Percentiles rank a stretch among this genome's conserved stretches.
phyloP scores from a whole-genome alignment of 441 rosid species.

The Geranium incanum region DNA sequence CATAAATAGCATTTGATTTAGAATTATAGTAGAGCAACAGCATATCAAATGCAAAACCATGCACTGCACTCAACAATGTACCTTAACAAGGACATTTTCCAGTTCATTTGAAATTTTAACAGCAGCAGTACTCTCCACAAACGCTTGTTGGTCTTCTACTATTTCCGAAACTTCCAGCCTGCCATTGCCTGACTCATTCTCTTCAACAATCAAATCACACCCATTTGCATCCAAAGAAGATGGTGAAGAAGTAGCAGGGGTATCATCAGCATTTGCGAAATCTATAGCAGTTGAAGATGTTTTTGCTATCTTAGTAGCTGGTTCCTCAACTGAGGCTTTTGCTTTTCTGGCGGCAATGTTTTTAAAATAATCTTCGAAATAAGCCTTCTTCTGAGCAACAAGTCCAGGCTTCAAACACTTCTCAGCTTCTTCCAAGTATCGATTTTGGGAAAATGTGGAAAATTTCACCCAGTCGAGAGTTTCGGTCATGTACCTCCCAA shows the following conservation, averaged over 20 bases:
- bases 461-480: conserved; percentile 84
- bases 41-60: conserved; percentile 9
- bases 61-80: conserved; percentile 19
- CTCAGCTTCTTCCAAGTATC: conserved; percentile 83
- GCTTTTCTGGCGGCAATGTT: conserved; percentile 61
- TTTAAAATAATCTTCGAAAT: conserved; percentile 80
- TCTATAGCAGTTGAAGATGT: conserved; percentile 22
- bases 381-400: conserved; percentile 88
- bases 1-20: conserved; percentile 11
- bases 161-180: conserved; percentile 21
- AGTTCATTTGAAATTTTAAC: conserved; percentile 25
- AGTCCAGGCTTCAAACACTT: conserved; percentile 77
- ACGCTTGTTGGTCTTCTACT: conserved; percentile 17
- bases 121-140: conserved; percentile 16
- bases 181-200: conserved; percentile 14
- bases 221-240: conserved; percentile 16
- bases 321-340: conserved; percentile 35
- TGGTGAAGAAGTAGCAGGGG: conserved; percentile 20
- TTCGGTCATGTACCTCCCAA: conserved; percentile 81
- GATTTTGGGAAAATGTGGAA: conserved; percentile 89
- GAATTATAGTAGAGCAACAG: conserved; percentile 19
- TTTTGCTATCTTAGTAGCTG: conserved; percentile 4
- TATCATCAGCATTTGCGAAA: conserved; percentile 12
- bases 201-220: conserved; percentile 15
- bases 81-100: conserved; percentile 34